Evolutionary conservation across 768 basidiomycete genomes (phyloP).

Genomic region (Tricholoma sp.): DNA sequence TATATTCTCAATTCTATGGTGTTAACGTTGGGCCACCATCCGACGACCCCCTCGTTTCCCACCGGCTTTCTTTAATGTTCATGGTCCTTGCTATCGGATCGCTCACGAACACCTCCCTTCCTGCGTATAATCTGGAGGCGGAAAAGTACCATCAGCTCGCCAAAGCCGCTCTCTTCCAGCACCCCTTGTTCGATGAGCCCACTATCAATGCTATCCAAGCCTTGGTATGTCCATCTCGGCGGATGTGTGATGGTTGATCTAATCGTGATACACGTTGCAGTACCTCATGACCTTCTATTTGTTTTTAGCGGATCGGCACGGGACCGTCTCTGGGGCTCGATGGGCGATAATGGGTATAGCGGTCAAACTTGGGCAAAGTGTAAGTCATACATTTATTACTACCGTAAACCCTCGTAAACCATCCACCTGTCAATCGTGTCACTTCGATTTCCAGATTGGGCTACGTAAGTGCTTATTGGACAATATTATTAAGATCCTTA

Average conservation of each 20-base stretch:
- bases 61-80: constrained; percentile 59
- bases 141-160: constrained; percentile 68
- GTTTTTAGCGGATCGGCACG: constrained; percentile 64
- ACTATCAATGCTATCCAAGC: constrained; percentile 65
- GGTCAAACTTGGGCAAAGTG: constrained; percentile 66
- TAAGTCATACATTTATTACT: constrained; percentile 32
- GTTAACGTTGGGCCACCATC: constrained; percentile 35
- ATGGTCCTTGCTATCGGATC: constrained; percentile 65
- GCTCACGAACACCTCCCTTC: constrained; percentile 50
- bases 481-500: constrained; percentile 2
- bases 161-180: constrained; percentile 58
- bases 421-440: constrained; percentile 4
- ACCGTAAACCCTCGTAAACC: too few relatives aligned
- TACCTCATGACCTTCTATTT: constrained; percentile 69
- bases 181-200: constrained; percentile 61
- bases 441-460: constrained; percentile 46
- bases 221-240: constrained; percentile 38
- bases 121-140: constrained; percentile 60
- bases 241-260: constrained; percentile 6
- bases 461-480: constrained; percentile 44
- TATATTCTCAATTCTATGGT: constrained; percentile 55
- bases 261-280: constrained; percentile 27
- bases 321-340: constrained; percentile 55
- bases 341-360: constrained; percentile 69
- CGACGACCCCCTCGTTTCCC: constrained; percentile 50